A percentile compares a stretch with the other conserved stretches of the same genome.
These are phyloP conservation scores for Lactarius trivialis DNA, from an alignment of 768 basidiomycete genomes.

Conservation along the genomic window DNA sequence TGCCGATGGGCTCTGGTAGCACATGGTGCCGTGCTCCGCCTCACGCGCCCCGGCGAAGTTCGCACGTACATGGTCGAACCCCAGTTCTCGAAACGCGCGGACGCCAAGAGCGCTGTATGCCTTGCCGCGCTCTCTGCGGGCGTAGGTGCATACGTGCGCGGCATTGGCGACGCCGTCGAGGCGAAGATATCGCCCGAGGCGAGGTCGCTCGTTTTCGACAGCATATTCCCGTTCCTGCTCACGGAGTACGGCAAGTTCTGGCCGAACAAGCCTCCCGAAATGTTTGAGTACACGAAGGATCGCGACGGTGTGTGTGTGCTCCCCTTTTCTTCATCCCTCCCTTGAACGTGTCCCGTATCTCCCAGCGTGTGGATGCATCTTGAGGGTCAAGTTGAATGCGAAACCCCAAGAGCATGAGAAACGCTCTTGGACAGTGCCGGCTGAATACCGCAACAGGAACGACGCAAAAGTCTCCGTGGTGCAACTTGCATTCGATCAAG, in stretches of 20 bases:
- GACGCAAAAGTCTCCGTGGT: constrained; percentile 59
- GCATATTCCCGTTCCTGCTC: constrained; percentile 41
- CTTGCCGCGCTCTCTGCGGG: constrained; percentile 60
- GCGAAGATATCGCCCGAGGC: constrained; percentile 40
- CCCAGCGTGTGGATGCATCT: constrained; percentile 49
- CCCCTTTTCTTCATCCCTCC: constrained; percentile 20
- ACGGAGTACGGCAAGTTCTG: constrained; percentile 42
- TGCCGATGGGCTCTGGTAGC: constrained; percentile 30
- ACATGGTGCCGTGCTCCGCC: constrained; percentile 56
- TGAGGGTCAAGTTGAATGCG: constrained; percentile 39
- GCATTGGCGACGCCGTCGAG: constrained; percentile 38
- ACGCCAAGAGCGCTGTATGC: constrained; percentile 66
- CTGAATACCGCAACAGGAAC: constrained; percentile 48
- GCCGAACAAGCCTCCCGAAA: constrained; percentile 32
- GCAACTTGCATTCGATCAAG: constrained; percentile 45
- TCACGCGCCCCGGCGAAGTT: constrained; percentile 46
- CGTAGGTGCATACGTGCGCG: constrained; percentile 49
- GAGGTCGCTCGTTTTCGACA: constrained; percentile 39
- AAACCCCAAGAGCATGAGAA: constrained; percentile 31
- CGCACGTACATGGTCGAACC: constrained; percentile 60
- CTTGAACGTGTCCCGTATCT: background rate
- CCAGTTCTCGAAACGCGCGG: constrained; percentile 49
- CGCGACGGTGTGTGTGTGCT: constrained; percentile 41
- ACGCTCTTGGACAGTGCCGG: constrained; percentile 40
- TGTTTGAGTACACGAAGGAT: constrained; percentile 39